Conservation (phyloP, 345 rosid species). For the Brassica carinata region DNA sequence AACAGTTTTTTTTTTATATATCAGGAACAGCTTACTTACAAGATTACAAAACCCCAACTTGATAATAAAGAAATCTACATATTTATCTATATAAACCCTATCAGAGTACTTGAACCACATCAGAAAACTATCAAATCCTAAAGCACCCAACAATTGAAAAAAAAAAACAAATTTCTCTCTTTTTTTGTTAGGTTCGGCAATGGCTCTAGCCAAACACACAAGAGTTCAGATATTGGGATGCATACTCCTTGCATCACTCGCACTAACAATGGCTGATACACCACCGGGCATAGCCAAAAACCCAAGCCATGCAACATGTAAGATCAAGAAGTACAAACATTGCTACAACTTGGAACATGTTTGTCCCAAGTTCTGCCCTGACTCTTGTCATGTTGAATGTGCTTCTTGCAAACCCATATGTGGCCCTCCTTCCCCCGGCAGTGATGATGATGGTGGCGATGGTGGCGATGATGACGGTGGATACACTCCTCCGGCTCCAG, state of each 20-base stretch:
- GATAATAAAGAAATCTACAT: not conserved
- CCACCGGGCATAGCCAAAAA: constrained; percentile 62
- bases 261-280: constrained; percentile 38
- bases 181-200: constrained; percentile 20
- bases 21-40: not conserved
- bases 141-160: constrained; percentile 1
- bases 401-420: constrained; percentile 59
- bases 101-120: constrained; percentile 5
- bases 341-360: constrained; percentile 54
- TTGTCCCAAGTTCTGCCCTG: constrained; percentile 62
- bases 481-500: not conserved
- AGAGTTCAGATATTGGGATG: constrained; percentile 28
- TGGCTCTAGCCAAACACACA: constrained; percentile 37
- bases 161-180: not conserved
- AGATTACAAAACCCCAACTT: not conserved
- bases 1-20: not conserved
- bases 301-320: constrained; percentile 53
- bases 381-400: constrained; percentile 53
- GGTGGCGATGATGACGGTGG: constrained; percentile 1
- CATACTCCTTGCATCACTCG: constrained; percentile 43
- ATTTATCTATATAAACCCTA: constrained; percentile 31
- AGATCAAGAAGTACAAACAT: constrained; percentile 47
- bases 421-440: constrained; percentile 32
- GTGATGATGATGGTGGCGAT: constrained; percentile 3
- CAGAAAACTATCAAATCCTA: constrained; percentile 6